Base-by-base conservation (phyloP, 192 early-diverging fungal genomes). In the Backusella australiensis region DNA sequence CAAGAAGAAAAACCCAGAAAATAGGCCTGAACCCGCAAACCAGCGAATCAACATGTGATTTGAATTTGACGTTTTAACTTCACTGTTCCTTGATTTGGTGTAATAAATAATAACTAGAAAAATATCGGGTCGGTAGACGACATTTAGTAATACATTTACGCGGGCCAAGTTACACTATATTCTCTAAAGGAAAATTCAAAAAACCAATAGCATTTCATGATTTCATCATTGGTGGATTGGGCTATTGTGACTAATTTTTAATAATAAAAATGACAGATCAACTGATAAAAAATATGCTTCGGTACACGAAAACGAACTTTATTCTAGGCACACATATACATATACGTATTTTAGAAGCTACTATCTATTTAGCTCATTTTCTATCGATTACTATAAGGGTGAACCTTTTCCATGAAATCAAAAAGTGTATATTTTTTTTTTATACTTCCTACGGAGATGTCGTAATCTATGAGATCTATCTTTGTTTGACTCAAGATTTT, bases 181-280 rank as follows among this genome's bases (percentile, higher is more conserved):
- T 29, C 23, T 63, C 9, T 63, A 29, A 63, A 63, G 56, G 56
- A 63, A 63, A 63, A 63, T 63, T 56, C 6, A 63, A 63, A 29
- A 63, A 14, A 63, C 56, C 56, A 63, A 63, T 63, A 29, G 11
- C 26, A 63, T 2, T 63, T 12, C 8, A 21, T 15, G 8, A 14
- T 23, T 4, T 23, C 7, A 12, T 26, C 4, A 63, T 63, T 63
- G 56, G 56, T 63, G 26, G 56, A 29, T 29, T 63, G 11, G 0
- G 7, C 8, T 4, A 63, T 29, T 63, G 56, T 63, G 56, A 29
- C 56, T 63, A 23, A 11, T 23, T 63, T 63, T 63, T 63, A 63
- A 63, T 63, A 12, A 14, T 63, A 63, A 63, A 49, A 63, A 26
- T 63, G 56, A 63, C 56, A 63, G 56, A 63, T 63, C 56, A 63